Percentiles rank a stretch among this genome's conserved stretches.
Evolutionary conservation across 371 early-diverging fungal genomes (phyloP).

Genomic region (Syncephalis plumigaleata): DNA sequence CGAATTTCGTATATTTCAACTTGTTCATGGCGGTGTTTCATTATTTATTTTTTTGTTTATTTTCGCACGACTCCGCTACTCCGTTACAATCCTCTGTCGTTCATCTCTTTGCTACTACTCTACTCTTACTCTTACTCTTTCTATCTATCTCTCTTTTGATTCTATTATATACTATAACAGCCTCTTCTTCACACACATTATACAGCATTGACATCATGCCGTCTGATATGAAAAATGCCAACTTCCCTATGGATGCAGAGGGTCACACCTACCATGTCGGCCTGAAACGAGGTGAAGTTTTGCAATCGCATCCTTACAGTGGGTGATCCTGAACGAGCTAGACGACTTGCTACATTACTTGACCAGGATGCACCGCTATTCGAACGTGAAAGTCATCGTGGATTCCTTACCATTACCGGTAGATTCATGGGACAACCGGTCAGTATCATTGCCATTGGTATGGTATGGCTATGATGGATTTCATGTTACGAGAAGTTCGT

Average conservation of each 20-base stretch:
- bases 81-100: too few relatives aligned
- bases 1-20: too few relatives aligned
- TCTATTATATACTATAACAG: too few relatives aligned
- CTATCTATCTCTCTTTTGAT: too few relatives aligned
- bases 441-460: slow-evolving; percentile 76
- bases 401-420: slow-evolving; percentile 86
- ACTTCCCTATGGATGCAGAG: slow-evolving; percentile 62
- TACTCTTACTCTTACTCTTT: too few relatives aligned
- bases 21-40: too few relatives aligned
- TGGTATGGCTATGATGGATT: slow-evolving; percentile 85
- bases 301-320: slow-evolving; percentile 86
- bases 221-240: slow-evolving; percentile 28
- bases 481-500: slow-evolving; percentile 80
- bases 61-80: too few relatives aligned
- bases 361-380: slow-evolving; percentile 21
- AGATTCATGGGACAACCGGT: slow-evolving; percentile 62
- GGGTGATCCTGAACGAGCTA: slow-evolving; percentile 75
- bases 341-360: slow-evolving; percentile 36
- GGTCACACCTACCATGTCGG: slow-evolving; percentile 81
- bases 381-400: slow-evolving; percentile 43
- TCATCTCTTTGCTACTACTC: too few relatives aligned
- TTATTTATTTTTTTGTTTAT: too few relatives aligned
- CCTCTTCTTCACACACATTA: too few relatives aligned
- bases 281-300: slow-evolving; percentile 59
- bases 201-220: too few relatives aligned